Conservation (phyloP, 176 grass and related monocot genomes). For the Lolium perenne region DNA sequence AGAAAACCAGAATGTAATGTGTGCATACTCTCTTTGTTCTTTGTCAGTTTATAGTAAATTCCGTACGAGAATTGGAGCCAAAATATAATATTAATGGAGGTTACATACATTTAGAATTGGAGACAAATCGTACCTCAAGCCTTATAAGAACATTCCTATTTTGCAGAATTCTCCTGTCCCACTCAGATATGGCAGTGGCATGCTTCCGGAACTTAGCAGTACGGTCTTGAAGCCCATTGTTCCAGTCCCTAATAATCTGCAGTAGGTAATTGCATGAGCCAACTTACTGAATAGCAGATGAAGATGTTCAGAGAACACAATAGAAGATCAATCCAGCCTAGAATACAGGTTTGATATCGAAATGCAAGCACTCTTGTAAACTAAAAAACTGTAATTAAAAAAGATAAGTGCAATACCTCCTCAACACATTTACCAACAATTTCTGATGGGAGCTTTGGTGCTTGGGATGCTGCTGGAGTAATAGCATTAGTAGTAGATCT, state of each 20-base stretch:
- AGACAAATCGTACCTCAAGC: conserved; percentile 64
- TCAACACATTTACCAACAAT: conserved; percentile 94
- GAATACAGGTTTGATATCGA: neutral
- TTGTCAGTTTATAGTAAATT: neutral
- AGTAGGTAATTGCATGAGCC: conserved; percentile 35
- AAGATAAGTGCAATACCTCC: conserved; percentile 58
- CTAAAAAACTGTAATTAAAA: neutral
- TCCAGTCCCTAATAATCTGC: conserved; percentile 98
- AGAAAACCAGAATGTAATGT: neutral
- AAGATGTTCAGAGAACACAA: conserved; percentile 15
- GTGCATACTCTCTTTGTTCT: neutral
- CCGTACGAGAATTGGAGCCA: neutral
- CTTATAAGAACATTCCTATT: conserved; percentile 97
- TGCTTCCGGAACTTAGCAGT: conserved; percentile 95
- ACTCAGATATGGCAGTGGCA: conserved; percentile 89
- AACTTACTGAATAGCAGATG: neutral
- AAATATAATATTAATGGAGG: neutral
- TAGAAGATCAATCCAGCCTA: conserved; percentile 8
- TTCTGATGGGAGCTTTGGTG: conserved; percentile 89
- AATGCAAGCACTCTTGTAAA: neutral
- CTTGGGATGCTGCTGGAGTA: conserved; percentile 56
- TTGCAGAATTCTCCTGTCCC: conserved; percentile 97
- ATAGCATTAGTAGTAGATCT: conserved; percentile 63
- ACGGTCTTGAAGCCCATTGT: conserved; percentile 95
- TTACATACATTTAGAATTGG: neutral